Evolutionary conservation across 2,329 filamentous ascomycete genomes (phyloP).

Genomic region (Trichoderma gracile): DNA sequence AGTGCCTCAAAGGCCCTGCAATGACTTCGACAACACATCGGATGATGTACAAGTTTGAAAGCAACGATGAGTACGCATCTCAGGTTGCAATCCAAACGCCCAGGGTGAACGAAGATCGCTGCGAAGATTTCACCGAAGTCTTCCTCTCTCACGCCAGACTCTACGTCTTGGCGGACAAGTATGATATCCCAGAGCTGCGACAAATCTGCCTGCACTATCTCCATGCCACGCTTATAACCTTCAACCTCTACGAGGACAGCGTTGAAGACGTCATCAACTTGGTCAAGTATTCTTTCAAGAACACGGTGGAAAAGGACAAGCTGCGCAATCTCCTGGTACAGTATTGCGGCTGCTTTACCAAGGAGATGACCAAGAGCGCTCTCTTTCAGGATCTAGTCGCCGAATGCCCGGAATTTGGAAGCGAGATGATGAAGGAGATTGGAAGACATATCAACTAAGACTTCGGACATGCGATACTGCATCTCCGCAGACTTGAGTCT

Average conservation of each 20-base stretch:
- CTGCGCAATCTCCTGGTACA: not conserved
- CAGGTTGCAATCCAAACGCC: not conserved
- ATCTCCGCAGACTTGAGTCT: not conserved
- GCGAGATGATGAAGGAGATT: not conserved
- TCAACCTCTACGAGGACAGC: not conserved
- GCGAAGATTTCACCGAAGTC: not conserved
- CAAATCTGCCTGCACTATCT: not conserved
- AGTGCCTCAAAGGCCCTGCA: no score
- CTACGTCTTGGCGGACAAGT: not conserved
- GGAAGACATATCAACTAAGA: not conserved
- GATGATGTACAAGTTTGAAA: not conserved
- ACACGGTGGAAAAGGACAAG: not conserved
- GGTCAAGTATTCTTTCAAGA: not conserved
- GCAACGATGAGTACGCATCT: not conserved
- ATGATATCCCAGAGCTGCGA: not conserved
- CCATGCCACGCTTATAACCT: not conserved
- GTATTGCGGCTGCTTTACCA: not conserved
- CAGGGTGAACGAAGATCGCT: not conserved
- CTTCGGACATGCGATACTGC: not conserved
- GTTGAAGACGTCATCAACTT: not conserved
- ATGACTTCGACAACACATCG: not conserved
- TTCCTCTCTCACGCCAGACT: conserved; percentile 1
- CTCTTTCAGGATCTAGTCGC: not conserved
- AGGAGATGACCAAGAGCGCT: not conserved
- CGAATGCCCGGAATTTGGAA: not conserved